Evolutionary conservation across 2,329 filamentous ascomycete genomes (phyloP), one percentile per base, ranked within the genome.

Genomic region (Talaromyces pinophilus): DNA sequence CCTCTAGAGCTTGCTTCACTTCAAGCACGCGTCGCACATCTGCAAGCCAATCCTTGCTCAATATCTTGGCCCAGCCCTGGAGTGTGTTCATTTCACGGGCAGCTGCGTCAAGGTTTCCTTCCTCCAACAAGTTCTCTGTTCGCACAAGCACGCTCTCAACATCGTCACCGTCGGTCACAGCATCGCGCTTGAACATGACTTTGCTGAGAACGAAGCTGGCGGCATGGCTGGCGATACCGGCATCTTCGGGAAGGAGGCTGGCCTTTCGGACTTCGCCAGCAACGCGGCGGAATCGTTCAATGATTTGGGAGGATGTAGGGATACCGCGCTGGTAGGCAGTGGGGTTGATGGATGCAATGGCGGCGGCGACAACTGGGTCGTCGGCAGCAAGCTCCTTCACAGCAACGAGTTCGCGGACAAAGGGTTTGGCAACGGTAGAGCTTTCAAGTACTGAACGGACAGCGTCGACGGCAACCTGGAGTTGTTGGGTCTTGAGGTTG

Each of bases 261-360:
- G 95, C 95, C 84, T 99, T 99, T 77, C 95, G 88, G 48, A 99
- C 95, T 82, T 99, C 95, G 65, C 84, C 83, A 1, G 95, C 92
- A 17, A 99, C 95, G 61, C 93, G 91, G 52, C 95, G 90, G 89
- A 99, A 99, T 69, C 95, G 90, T 80, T 99, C 95, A 71, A 98
- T 91, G 40, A 99, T 87, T 78, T 96, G 92, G 25, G 93, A 85
- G 0, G 91, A 84, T 15, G 91, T 92, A 28, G 93, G 88, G 66
- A 99, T 89, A 67, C 95, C 95, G 65, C 90, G 90, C 81, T 98
- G 95, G 83, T 99, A 99, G 22, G 95, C 92, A 11, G 87, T 83
- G 2, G 95, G 95, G 83, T 96, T 96, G 80, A 99, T 96, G 35
- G 93, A 96, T n/a, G 92, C 91, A 73, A 99, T 96, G 67, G 95